phyloP scores from a whole-genome alignment of 225 moss, liverwort and hornwort genomes.

The Antitrichia curtipendula region DNA sequence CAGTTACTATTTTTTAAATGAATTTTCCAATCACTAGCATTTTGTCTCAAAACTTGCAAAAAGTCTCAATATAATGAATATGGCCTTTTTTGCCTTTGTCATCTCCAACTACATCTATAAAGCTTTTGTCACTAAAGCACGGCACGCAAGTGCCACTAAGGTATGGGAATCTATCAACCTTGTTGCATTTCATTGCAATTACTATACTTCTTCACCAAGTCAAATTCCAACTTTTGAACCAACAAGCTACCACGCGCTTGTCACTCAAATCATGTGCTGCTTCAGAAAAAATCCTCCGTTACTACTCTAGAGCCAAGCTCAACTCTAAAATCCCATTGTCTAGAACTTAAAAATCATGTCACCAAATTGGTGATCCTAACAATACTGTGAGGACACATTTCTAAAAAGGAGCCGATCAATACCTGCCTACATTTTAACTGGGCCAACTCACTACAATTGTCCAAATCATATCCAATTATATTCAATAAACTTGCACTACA shows the following conservation, averaged over 20 bases:
- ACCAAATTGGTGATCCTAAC: accelerated
- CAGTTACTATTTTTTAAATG: no score
- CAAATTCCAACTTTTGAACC: neutral
- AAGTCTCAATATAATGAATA: no score
- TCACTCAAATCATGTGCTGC: neutral
- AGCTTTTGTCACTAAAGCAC: accelerated
- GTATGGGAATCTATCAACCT: neutral
- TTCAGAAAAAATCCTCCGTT: neutral
- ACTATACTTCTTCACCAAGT: neutral
- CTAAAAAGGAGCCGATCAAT: neutral
- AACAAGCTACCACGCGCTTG: neutral
- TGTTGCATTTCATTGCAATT: neutral
- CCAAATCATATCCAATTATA: neutral
- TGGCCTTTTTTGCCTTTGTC: accelerated
- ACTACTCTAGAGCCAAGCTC: neutral
- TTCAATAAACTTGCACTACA: neutral
- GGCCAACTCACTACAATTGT: neutral
- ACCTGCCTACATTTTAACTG: accelerated
- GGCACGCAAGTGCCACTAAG: accelerated
- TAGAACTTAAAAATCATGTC: accelerated
- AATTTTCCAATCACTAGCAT: no score
- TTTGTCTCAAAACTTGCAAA: no score
- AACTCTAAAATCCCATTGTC: accelerated
- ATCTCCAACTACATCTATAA: neutral
- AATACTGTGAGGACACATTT: neutral